Evolutionary conservation across 2,329 filamentous ascomycete genomes (phyloP).

Genomic region (Xylaria digitata): DNA sequence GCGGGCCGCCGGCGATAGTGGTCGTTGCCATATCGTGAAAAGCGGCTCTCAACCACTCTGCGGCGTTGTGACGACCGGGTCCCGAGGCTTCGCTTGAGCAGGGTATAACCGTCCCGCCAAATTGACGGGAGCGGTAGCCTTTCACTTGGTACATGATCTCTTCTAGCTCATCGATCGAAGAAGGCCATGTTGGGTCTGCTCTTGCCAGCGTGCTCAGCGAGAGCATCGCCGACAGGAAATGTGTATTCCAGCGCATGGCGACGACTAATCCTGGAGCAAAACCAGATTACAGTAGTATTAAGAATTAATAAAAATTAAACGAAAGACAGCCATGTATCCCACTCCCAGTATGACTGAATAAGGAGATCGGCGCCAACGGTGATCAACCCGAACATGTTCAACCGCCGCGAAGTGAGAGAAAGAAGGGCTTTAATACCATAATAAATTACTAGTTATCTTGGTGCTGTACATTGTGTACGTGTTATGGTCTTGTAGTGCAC

Average conservation of each 20-base stretch:
- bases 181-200: conserved; percentile 70
- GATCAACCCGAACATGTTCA: conserved; percentile 7
- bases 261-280: conserved; percentile 3
- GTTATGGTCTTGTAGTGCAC: background rate
- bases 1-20: conserved; percentile 56
- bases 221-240: conserved; percentile 52
- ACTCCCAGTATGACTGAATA: conserved; percentile 12
- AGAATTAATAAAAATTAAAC: conserved; percentile 30
- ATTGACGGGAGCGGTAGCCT: conserved; percentile 65
- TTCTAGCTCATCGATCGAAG: conserved; percentile 69
- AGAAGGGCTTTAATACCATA: conserved; percentile 23
- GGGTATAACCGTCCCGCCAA: conserved; percentile 67
- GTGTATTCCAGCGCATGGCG: conserved; percentile 48
- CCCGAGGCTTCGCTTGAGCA: conserved; percentile 65
- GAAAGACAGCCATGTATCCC: conserved; percentile 21
- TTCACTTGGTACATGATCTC: conserved; percentile 71
- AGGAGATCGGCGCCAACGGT: conserved; percentile 9
- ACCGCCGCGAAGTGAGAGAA: conserved; percentile 11
- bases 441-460: conserved; percentile 12
- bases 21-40: conserved; percentile 72
- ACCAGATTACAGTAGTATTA: conserved; percentile 25
- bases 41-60: conserved; percentile 70
- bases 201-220: conserved; percentile 51
- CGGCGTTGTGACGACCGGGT: conserved; percentile 67
- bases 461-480: background rate